phyloP scores from a whole-genome alignment of 1,139 yeast species.

The Petasospora fabianii region DNA sequence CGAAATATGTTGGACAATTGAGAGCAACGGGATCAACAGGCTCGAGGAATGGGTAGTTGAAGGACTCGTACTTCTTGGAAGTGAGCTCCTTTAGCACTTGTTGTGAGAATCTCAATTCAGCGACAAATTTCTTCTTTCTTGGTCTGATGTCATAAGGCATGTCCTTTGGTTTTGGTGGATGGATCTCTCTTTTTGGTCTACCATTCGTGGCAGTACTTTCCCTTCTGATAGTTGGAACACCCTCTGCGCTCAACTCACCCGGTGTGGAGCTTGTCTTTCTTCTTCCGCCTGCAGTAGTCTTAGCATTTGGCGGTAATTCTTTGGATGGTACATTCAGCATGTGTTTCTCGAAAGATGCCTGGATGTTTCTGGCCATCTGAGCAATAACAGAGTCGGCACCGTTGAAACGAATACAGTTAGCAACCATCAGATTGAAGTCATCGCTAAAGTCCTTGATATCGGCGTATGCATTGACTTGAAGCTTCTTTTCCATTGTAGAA shows the following conservation, averaged over 20 bases:
- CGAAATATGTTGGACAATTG: constrained; percentile 85
- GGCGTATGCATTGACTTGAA: constrained; percentile 65
- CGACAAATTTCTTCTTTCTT: constrained; percentile 85
- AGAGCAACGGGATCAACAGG: constrained; percentile 97
- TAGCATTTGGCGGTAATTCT: constrained; percentile 45
- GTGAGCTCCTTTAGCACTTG: constrained; percentile 77
- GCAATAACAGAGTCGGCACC: constrained; percentile 83
- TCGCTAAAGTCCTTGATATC: constrained; percentile 63
- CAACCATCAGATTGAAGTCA: constrained; percentile 84
- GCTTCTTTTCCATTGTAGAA: constrained; percentile 81
- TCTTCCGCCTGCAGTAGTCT: constrained; percentile 24
- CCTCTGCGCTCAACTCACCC: constrained; percentile 39
- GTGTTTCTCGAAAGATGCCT: constrained; percentile 91
- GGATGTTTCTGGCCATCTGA: constrained; percentile 85
- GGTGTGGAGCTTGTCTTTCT: constrained; percentile 27
- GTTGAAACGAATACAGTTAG: constrained; percentile 78
- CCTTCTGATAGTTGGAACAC: constrained; percentile 58
- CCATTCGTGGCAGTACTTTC: constrained; percentile 55
- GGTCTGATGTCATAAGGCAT: constrained; percentile 90
- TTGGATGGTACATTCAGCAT: constrained; percentile 87
- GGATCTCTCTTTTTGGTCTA: constrained; percentile 92
- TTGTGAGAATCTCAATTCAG: constrained; percentile 84
- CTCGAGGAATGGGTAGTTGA: constrained; percentile 83
- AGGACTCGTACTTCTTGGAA: constrained; percentile 78
- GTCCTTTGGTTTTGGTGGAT: constrained; percentile 94